Conservation (phyloP, 495 filamentous ascomycete species). For the Diplogelasinospora grovesii region DNA sequence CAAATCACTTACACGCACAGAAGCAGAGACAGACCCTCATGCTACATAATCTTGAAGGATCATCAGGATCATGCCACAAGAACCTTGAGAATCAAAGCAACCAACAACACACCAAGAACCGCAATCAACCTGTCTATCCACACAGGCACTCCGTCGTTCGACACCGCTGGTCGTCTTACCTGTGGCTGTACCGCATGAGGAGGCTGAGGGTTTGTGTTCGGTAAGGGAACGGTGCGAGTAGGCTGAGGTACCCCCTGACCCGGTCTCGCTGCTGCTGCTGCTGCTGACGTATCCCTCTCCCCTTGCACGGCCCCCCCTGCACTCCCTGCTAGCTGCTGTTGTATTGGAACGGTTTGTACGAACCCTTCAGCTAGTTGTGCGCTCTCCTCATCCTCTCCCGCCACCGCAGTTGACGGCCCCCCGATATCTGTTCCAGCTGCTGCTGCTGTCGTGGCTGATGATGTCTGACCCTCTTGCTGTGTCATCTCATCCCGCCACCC, state of each 20-base stretch:
- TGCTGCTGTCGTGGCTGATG: neutral
- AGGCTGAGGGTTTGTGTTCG: too few species aligned
- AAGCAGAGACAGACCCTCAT: too few species aligned
- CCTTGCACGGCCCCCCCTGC: slow-evolving; percentile 6
- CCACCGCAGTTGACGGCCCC: too few species aligned
- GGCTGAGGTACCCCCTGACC: slow-evolving; percentile 27
- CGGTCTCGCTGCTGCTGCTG: slow-evolving; percentile 11
- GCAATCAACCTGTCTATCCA: slow-evolving; percentile 59
- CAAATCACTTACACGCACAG: too few species aligned
- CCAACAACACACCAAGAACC: slow-evolving; percentile 43
- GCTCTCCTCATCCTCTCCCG: slow-evolving; percentile 28
- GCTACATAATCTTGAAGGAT: too few species aligned
- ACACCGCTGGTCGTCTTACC: slow-evolving; percentile 4
- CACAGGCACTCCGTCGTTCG: slow-evolving; percentile 32
- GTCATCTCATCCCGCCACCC: slow-evolving; percentile 49
- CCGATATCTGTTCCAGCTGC: neutral
- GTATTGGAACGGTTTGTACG: slow-evolving; percentile 38
- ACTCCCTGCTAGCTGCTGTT: slow-evolving; percentile 6
- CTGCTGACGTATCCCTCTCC: slow-evolving; percentile 1
- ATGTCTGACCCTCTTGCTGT: slow-evolving; percentile 17
- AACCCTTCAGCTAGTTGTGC: slow-evolving; percentile 43
- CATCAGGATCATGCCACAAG: slow-evolving; percentile 26
- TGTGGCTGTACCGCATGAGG: neutral
- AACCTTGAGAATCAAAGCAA: slow-evolving; percentile 46
- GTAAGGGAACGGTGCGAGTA: slow-evolving; percentile 30